phyloP scores from a whole-genome alignment of 257 asterid species.

The Dorcoceras hygrometricum region DNA sequence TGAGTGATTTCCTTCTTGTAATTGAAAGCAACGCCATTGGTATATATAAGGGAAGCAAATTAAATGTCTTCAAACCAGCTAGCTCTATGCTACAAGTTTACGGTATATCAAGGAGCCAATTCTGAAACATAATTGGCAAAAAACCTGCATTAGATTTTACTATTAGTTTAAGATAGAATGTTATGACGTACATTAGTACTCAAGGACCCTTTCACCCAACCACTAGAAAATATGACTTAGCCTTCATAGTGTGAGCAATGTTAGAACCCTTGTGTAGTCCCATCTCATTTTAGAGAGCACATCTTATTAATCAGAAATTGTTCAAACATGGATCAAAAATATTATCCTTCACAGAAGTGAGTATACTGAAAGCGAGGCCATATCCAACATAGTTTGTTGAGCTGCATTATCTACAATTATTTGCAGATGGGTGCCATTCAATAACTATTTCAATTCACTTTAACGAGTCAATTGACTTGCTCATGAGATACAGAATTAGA shows the following conservation, averaged over 20 bases:
- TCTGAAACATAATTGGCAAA: constrained; percentile 21
- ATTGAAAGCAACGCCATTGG: constrained; percentile 41
- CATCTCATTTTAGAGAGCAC: too few species aligned
- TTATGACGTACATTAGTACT: background rate
- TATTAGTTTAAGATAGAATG: background rate
- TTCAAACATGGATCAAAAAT: too few species aligned
- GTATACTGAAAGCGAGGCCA: too few species aligned
- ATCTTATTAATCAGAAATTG: too few species aligned
- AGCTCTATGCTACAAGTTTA: constrained; percentile 29
- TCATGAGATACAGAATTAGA: background rate
- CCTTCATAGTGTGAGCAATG: background rate
- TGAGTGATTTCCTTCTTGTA: constrained; percentile 39
- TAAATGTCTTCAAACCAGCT: constrained; percentile 26
- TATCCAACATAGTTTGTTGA: background rate
- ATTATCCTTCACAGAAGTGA: too few species aligned
- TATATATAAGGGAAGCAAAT: constrained; percentile 34
- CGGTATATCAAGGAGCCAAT: constrained; percentile 20
- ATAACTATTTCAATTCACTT: background rate
- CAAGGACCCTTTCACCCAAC: background rate
- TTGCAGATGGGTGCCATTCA: background rate
- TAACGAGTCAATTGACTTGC: background rate
- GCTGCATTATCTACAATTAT: constrained; percentile 3
- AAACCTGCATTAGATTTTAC: constrained; percentile 1
- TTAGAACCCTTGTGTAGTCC: background rate
- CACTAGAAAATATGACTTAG: background rate